Conservation (phyloP, 352 stramenopile genomes). For the Globisporangium echinulatum region DNA sequence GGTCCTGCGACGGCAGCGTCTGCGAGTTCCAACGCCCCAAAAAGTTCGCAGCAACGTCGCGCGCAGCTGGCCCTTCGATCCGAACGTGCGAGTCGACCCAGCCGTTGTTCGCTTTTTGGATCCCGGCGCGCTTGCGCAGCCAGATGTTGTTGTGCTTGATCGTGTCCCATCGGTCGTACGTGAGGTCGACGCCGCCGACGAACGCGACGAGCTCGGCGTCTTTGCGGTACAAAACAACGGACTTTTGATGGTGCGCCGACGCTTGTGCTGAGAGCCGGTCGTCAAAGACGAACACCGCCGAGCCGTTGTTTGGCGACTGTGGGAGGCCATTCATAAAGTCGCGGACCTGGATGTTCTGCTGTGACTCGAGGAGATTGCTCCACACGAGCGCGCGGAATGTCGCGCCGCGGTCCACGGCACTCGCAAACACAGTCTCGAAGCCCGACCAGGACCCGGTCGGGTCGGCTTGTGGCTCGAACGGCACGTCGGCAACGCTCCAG, state of each 20-base stretch:
- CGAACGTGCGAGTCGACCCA: conserved; percentile 48
- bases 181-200: conserved; percentile 46
- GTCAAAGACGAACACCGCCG: conserved; percentile 43
- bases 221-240: conserved; percentile 14
- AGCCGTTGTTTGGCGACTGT: conserved; percentile 15
- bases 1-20: conserved; percentile 16
- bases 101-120: conserved; percentile 26
- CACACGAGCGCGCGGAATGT: conserved; percentile 53
- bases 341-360: conserved; percentile 48
- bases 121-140: conserved; percentile 24
- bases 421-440: conserved; percentile 27
- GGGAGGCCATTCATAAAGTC: conserved; percentile 41
- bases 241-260: conserved; percentile 50
- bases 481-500: conserved; percentile 54
- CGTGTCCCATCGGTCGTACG: conserved; percentile 57
- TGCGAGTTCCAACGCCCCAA: conserved; percentile 44
- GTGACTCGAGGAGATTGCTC: conserved; percentile 50
- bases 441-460: conserved; percentile 22
- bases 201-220: conserved; percentile 22
- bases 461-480: conserved; percentile 31
- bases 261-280: conserved; percentile 23
- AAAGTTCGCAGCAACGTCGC: conserved; percentile 57
- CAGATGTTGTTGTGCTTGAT: conserved; percentile 35
- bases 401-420: conserved; percentile 25
- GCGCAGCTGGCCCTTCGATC: conserved; percentile 33